Conservation (phyloP, 805 yeast genomes). For the Isabelozyma pseudorhagii region DNA sequence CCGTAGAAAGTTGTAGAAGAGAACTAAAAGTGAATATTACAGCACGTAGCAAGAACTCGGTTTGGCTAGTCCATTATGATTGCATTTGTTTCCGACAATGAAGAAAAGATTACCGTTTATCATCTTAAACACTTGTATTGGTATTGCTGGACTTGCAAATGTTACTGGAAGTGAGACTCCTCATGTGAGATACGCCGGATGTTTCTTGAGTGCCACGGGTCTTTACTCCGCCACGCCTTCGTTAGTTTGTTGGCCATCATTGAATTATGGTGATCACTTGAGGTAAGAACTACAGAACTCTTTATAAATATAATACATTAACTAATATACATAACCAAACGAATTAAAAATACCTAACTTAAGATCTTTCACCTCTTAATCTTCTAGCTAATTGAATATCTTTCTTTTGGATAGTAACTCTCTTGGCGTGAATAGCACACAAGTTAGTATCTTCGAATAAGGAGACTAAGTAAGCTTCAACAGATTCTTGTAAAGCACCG, state of each 20-base stretch:
- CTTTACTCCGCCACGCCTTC: conserved; percentile 65
- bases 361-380: conserved; percentile 51
- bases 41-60: not conserved
- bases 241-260: conserved; percentile 63
- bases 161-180: conserved; percentile 46
- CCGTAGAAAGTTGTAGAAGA: not conserved
- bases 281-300: conserved; percentile 20
- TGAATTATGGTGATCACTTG: conserved; percentile 61
- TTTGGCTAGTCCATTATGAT: conserved; percentile 61
- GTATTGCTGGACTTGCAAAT: conserved; percentile 53
- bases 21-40: too few relatives aligned
- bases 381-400: conserved; percentile 51
- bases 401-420: conserved; percentile 50
- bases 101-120: conserved; percentile 47
- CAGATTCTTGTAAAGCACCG: conserved; percentile 50
- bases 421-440: conserved; percentile 51
- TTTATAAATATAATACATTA: not conserved
- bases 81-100: conserved; percentile 63
- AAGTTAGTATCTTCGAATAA: conserved; percentile 49
- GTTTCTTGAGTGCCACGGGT: conserved; percentile 59
- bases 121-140: conserved; percentile 42
- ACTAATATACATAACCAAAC: conserved; percentile 1
- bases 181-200: conserved; percentile 53
- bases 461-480: conserved; percentile 48
- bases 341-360: conserved; percentile 6